Base-by-base conservation (phyloP, 2,329 filamentous ascomycete genomes). In the Berkeleyomyces rouxiae region DNA sequence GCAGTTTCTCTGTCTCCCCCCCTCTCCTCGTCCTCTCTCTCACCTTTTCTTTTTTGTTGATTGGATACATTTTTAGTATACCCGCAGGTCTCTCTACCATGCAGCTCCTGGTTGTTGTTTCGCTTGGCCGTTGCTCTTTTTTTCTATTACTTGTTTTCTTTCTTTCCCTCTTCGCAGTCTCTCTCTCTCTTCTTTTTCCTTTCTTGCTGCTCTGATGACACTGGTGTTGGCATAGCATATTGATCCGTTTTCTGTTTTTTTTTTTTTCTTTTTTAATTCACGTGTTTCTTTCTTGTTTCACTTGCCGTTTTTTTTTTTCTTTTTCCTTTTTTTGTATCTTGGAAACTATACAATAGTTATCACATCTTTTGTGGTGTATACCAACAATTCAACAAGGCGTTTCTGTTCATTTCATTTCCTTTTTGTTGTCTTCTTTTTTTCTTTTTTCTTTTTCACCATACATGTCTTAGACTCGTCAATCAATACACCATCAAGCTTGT, bases 391-490 rank as follows among this genome's bases (percentile, higher is more conserved):
- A 36, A 46, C 33, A 3, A 1, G 11, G 33, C 31, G 13, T 44
- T 59, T 46, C n/a, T 23, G 23, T 23, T 44, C 13, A 10, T 43
- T 59, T 37, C 10, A 6, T 61, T 53, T 23, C 13, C 31, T 49
- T 49, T 49, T 10, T 55, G 33, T 31, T 39, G 51, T 39, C 39
- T 55, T 9, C 10, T n/a, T 39, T 62, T 53, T 63, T 61, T 46
- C 59, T 55, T 63, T 16, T 59, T 59, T 33, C 42, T 59, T 59
- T 43, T 53, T 49, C 10, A 49, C n/a, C n/a, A 16, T 49, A 49
- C 10, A 49, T 7, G 51, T 13, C 39, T 37, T 55, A 55, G 33
- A 55, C 51, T 55, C 10, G n/a, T 55, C 51, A 55, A 55, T 37
- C 11, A 55, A n/a, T 16, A 46, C 23, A 23, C 43, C 43, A n/a